Evolutionary conservation across 2,329 filamentous ascomycete species (phyloP), one percentile per base, ranked within the genome.

Genomic region (Aspergillus intermedius): DNA sequence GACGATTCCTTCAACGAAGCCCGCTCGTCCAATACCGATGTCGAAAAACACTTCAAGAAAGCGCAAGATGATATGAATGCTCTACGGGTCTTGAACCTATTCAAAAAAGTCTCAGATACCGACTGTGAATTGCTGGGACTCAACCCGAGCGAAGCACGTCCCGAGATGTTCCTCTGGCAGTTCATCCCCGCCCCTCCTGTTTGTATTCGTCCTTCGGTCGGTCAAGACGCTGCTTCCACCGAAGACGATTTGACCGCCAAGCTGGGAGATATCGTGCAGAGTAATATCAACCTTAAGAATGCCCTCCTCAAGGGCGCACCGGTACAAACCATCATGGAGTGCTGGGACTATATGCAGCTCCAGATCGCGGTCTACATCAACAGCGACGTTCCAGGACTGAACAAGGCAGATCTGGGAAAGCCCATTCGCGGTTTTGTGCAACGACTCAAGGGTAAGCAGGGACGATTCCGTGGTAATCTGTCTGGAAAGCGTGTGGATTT

Each of bases 401-500:
- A 91, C 59, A 89, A 94, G 60, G 85, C 85, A 10, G 88, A 89
- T 7, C 86, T 90, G 51, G 88, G 89, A 50, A 96, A 95, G 67
- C 81, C 87, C 1, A 94, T 93, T 60, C 82, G 93, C 59, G 93
- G 93, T 15, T 94, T 98, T 64, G 95, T 91, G 53, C 93, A 97
- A 69, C 83, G 93, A 13, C 71, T 98, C 43, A 98, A 98, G 72
- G 93, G 93, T 58, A 98, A 98, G 64, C 91, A 97, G 64, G 93
- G 93, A 47, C 88, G 93, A 47, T 98, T 98, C 71, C 86, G 93
- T 72, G 93, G 94, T 50, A 98, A 98, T 61, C 71, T 98, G 51
- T 97, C 91, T 0, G 93, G 93, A 65, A 98, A 98, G 71, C 91
- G 93, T 79, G 93, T 98, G 47, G 91, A 98, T 66, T 98, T 97